These are phyloP conservation scores for Phytophthora sansomeana DNA, from an alignment of 352 stramenopile genomes.

Conservation along the genomic window DNA sequence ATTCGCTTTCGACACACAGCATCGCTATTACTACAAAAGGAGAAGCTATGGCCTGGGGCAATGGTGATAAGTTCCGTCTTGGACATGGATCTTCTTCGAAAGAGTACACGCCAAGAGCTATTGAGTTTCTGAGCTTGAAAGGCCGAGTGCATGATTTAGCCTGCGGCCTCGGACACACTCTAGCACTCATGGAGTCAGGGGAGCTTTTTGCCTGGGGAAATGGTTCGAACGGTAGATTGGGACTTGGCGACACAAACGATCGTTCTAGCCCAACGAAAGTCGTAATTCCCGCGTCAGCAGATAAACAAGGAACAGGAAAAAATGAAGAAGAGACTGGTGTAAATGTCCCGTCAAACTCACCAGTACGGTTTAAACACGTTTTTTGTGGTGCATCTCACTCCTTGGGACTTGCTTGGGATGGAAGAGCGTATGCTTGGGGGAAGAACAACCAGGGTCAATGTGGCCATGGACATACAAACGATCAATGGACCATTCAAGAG, in stretches of 20 bases:
- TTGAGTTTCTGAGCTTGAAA: slow-evolving; percentile 70
- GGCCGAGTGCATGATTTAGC: slow-evolving; percentile 65
- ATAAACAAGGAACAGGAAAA: slow-evolving; percentile 1
- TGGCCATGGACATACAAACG: slow-evolving; percentile 79
- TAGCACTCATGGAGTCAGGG: slow-evolving; percentile 68
- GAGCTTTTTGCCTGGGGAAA: slow-evolving; percentile 88
- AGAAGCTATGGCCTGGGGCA: slow-evolving; percentile 82
- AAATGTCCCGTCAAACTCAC: not conserved
- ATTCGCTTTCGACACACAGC: slow-evolving; percentile 86
- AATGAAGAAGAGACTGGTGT: not conserved
- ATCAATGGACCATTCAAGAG: slow-evolving; percentile 66
- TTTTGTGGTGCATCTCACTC: slow-evolving; percentile 85
- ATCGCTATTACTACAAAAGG: slow-evolving; percentile 73
- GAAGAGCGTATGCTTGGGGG: slow-evolving; percentile 70
- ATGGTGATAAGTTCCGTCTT: slow-evolving; percentile 85
- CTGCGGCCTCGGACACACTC: slow-evolving; percentile 72
- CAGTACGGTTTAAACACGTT: slow-evolving; percentile 46
- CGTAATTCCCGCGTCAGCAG: slow-evolving; percentile 2
- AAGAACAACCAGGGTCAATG: slow-evolving; percentile 91
- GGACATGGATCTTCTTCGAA: slow-evolving; percentile 78
- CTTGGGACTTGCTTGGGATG: slow-evolving; percentile 64
- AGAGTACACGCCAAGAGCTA: slow-evolving; percentile 70
- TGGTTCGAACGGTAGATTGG: slow-evolving; percentile 84
- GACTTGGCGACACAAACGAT: slow-evolving; percentile 81
- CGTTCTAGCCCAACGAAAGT: slow-evolving; percentile 58